A percentile compares a stretch with the other conserved stretches of the same genome.
phyloP scores from a whole-genome alignment of 345 rosid species.

The Ailanthus altissimus region DNA sequence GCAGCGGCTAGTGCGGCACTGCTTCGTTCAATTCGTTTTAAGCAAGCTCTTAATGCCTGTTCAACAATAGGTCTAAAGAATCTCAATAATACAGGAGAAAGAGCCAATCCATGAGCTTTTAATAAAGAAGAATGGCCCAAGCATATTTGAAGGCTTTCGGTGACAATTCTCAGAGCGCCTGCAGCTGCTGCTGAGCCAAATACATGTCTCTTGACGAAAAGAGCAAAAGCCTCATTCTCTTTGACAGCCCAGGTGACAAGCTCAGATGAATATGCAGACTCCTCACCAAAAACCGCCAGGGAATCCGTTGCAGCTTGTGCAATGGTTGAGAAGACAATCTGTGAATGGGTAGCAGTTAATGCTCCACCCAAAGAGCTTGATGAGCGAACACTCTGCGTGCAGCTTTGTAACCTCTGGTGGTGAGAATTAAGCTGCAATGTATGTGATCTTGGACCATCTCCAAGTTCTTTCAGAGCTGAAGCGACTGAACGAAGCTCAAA shows the following conservation, averaged over 20 bases:
- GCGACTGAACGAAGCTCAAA: constrained; percentile 72
- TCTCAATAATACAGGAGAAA: constrained; percentile 74
- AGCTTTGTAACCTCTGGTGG: constrained; percentile 54
- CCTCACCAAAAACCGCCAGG: constrained; percentile 71
- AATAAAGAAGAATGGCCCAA: constrained; percentile 72
- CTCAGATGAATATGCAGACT: constrained; percentile 82
- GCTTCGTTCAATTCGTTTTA: constrained; percentile 76
- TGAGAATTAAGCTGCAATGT: constrained; percentile 70
- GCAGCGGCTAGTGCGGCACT: constrained; percentile 81
- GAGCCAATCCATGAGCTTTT: constrained; percentile 85
- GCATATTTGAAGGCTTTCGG: constrained; percentile 73
- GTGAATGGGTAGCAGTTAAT: constrained; percentile 65
- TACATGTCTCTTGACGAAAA: constrained; percentile 63
- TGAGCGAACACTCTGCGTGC: constrained; percentile 52
- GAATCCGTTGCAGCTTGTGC: constrained; percentile 86
- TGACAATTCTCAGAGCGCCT: constrained; percentile 65
- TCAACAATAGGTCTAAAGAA: constrained; percentile 65
- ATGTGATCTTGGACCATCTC: constrained; percentile 84
- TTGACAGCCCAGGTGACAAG: constrained; percentile 96
- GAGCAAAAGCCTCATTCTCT: constrained; percentile 62
- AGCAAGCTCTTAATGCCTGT: constrained; percentile 60
- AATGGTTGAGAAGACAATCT: constrained; percentile 75
- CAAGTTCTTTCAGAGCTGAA: constrained; percentile 69
- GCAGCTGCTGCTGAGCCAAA: constrained; percentile 79
- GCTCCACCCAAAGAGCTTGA: constrained; percentile 56